phyloP scores from a whole-genome alignment of 2,329 filamentous ascomycete genomes.

The Gnomoniopsis sp. region DNA sequence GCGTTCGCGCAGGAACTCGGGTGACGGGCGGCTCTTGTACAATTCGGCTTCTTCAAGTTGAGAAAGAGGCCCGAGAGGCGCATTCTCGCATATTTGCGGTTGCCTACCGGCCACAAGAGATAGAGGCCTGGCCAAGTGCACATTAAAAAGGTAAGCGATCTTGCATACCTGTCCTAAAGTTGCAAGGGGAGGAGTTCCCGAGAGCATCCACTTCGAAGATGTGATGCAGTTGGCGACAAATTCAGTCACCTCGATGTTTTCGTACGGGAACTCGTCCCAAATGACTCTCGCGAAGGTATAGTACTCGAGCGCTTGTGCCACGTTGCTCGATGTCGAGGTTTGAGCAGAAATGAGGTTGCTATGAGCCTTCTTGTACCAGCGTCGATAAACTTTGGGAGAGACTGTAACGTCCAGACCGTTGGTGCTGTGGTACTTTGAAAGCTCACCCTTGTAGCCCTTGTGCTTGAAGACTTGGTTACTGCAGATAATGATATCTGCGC shows the following conservation, averaged over 20 bases:
- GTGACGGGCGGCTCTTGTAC: slow-evolving; percentile 31
- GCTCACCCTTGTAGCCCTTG: slow-evolving; percentile 1
- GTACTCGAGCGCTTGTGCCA: slow-evolving; percentile 28
- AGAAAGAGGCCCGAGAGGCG: slow-evolving; percentile 25
- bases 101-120: slow-evolving; percentile 30
- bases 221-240: slow-evolving; percentile 33
- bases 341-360: background rate
- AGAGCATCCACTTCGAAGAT: slow-evolving; percentile 39
- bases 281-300: slow-evolving; percentile 37
- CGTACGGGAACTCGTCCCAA: slow-evolving; percentile 43
- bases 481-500: slow-evolving; percentile 37
- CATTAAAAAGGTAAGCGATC: slow-evolving; percentile 31
- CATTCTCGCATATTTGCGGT: slow-evolving; percentile 34
- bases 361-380: slow-evolving; percentile 12
- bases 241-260: slow-evolving; percentile 26
- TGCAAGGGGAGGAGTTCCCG: slow-evolving; percentile 37
- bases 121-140: slow-evolving; percentile 37
- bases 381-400: slow-evolving; percentile 8
- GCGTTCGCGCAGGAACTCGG: slow-evolving; percentile 31
- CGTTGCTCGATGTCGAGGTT: background rate
- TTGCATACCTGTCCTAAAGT: slow-evolving; percentile 33
- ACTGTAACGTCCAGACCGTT: background rate
- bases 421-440: slow-evolving; percentile 6
- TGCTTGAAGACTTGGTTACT: slow-evolving; percentile 26
- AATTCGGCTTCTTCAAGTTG: slow-evolving; percentile 31